Evolutionary conservation across 192 early-diverging fungal species (phyloP).

Genomic region (Coemansia guatemalensis): DNA sequence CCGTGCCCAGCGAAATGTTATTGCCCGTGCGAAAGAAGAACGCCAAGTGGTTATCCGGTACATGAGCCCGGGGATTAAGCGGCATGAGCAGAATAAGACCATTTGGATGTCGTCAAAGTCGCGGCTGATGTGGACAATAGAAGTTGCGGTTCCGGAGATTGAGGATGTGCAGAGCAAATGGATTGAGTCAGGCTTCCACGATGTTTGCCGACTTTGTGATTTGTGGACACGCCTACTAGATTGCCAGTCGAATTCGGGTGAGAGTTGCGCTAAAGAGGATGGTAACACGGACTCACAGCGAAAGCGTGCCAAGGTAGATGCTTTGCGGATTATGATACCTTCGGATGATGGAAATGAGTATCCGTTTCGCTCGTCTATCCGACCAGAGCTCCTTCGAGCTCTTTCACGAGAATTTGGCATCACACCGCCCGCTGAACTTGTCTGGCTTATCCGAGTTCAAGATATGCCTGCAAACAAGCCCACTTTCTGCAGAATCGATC

Average conservation of each 20-base stretch:
- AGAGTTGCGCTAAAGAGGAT: background rate
- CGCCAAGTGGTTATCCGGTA: constrained; percentile 31
- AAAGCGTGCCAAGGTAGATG: constrained; percentile 15
- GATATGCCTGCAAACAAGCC: constrained; percentile 52
- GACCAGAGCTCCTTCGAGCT: background rate
- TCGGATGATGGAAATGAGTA: constrained; percentile 49
- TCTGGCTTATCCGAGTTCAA: constrained; percentile 26
- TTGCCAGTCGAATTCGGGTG: background rate
- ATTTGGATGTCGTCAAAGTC: constrained; percentile 27
- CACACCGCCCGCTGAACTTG: constrained; percentile 2
- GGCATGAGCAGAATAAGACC: constrained; percentile 33
- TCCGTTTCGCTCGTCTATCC: constrained; percentile 30
- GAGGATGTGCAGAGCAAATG: constrained; percentile 7
- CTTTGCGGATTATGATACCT: constrained; percentile 25
- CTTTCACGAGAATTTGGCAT: constrained; percentile 4
- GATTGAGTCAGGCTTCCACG: constrained; percentile 39
- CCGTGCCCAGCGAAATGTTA: constrained; percentile 21
- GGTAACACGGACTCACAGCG: constrained; percentile 2
- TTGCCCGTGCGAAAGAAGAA: constrained; percentile 17
- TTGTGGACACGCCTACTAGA: constrained; percentile 26
- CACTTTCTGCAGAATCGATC: constrained; percentile 42
- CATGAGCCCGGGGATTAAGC: constrained; percentile 41
- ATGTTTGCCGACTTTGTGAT: constrained; percentile 28
- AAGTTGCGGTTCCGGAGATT: constrained; percentile 24
- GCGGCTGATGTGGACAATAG: constrained; percentile 36